Percentiles rank a stretch among this genome's conserved stretches.
Conservation (phyloP, 2,329 filamentous ascomycete species). For the Microcyclosporella mali region DNA sequence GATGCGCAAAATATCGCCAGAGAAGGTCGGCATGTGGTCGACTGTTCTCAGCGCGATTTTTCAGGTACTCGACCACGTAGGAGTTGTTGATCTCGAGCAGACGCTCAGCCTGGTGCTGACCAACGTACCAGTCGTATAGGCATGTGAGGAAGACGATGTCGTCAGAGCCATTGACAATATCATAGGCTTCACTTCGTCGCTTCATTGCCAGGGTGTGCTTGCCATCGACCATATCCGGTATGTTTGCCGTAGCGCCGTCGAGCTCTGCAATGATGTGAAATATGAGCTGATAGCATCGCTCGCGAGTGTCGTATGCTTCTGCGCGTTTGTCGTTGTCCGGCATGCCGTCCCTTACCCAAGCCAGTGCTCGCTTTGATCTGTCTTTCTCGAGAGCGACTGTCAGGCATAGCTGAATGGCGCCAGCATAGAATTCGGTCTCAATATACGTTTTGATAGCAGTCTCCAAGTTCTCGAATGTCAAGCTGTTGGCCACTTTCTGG, state of each 20-base stretch:
- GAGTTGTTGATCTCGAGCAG: constrained; percentile 78
- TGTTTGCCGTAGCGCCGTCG: constrained; percentile 61
- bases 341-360: constrained; percentile 80
- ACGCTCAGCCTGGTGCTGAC: constrained; percentile 68
- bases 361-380: constrained; percentile 74
- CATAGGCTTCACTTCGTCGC: constrained; percentile 81
- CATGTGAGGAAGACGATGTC: constrained; percentile 95
- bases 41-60: constrained; percentile 66
- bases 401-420: constrained; percentile 81
- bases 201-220: constrained; percentile 68
- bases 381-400: constrained; percentile 79
- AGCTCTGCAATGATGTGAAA: constrained; percentile 73
- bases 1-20: constrained; percentile 86
- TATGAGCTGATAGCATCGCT: constrained; percentile 78
- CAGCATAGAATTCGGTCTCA: constrained; percentile 76
- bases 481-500: constrained; percentile 75
- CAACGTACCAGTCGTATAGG: constrained; percentile 96
- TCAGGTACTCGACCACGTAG: constrained; percentile 79
- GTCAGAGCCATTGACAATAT: constrained; percentile 76
- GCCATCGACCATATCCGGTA: constrained; percentile 71
- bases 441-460: constrained; percentile 75
- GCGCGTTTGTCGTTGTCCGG: constrained; percentile 65
- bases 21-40: constrained; percentile 80
- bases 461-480: constrained; percentile 69
- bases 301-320: constrained; percentile 62